Evolutionary conservation across 768 basidiomycete species (phyloP), one percentile per base, ranked within the genome.

Genomic region (Suillus luteus): DNA sequence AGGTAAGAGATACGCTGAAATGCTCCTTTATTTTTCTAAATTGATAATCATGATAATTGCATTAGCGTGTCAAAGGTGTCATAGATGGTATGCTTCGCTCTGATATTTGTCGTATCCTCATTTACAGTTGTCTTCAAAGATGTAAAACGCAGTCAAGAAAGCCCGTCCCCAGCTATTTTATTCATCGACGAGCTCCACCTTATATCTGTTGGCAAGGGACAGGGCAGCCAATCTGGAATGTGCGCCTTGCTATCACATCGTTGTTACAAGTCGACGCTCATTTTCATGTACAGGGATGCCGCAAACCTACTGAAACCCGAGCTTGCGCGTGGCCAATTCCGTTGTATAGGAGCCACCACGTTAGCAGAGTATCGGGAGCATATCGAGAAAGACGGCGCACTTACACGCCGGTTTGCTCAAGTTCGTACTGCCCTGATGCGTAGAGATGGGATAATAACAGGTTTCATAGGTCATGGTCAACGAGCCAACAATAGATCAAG

Each of bases 61-160:
- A 38, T 62, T 15, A 64, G 63, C 58, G 63, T 31, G 63, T 64
- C 11, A 64, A 64, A 59, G 63, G 63, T 12, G 63, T 64, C 22
- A 64, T 64, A 40, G 48, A 64, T 14, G 63, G 63, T 64, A 52
- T 15, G 48, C 27, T 55, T 31, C 5, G 10, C 44, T n/a, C 43
- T 59, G 24, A 27, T 5, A 49, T 8, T 8, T 27, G 2, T 49
- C 27, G 8, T 27, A 49, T 22, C 24, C 24, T 49, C 14, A 24
- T 79, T 49, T 72, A 68, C 55, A 83, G 67, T 31, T 83, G 66
- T 59, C 79, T 76, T 1, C 80, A 49, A 27, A 49, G 49, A 49
- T 14, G 49, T 65, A n/a, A 65, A 58, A 51, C 40, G 62, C 22
- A 63, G 62, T 38, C 64, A 65, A 33, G 62, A 65, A 62, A 63